Percentiles rank a stretch among this genome's conserved stretches.
These are phyloP conservation scores for Styphnolobium japonicum DNA, from an alignment of 306 rosid species.

Conservation along the genomic window DNA sequence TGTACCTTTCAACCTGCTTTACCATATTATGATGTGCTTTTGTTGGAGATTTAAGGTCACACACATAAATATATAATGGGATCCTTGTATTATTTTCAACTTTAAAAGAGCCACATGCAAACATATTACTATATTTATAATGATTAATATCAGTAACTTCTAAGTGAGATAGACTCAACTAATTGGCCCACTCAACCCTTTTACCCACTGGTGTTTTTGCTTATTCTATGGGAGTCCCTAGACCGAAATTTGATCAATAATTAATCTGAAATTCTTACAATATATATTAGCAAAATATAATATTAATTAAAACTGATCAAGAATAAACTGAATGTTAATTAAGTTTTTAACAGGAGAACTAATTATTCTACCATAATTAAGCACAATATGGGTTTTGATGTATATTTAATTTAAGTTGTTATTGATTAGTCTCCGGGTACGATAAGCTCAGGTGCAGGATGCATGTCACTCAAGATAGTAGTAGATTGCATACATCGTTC, in stretches of 20 bases:
- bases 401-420: not conserved
- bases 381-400: not conserved
- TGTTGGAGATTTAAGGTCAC: not conserved
- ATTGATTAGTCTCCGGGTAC: not conserved
- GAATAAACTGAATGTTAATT: not conserved
- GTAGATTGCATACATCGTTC: constrained; percentile 31
- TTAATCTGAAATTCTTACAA: not conserved
- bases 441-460: not conserved
- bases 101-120: not conserved
- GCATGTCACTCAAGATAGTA: constrained; percentile 18
- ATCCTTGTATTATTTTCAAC: not conserved
- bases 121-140: not conserved
- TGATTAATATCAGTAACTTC: not conserved
- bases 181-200: not conserved
- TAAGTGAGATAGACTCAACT: not conserved
- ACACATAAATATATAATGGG: not conserved
- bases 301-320: not conserved
- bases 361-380: not conserved
- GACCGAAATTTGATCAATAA: not conserved
- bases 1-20: not conserved
- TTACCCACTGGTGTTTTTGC: not conserved
- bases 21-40: not conserved
- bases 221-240: not conserved
- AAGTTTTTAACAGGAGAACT: not conserved
- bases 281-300: not conserved